A percentile compares a stretch with the other conserved stretches of the same genome.
Evolutionary conservation across 208 protist species (phyloP).

Genomic region (Trypanosoma platydactyli): DNA sequence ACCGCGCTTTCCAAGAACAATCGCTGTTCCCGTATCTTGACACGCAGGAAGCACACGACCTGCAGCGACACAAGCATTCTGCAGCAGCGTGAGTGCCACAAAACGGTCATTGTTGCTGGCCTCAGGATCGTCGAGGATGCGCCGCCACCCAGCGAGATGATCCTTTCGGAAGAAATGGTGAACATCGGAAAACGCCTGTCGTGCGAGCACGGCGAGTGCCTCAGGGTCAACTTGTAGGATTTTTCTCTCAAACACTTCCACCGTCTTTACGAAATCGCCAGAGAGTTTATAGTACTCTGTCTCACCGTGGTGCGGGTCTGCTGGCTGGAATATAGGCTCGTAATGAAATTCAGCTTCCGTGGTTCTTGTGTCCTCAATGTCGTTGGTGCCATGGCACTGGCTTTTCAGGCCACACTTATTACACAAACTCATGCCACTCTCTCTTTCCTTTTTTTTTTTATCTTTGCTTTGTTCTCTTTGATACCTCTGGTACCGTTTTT

Average conservation of each 20-base stretch:
- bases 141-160: conserved; percentile 93
- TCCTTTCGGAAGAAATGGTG: conserved; percentile 94
- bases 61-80: conserved; percentile 96
- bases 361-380: conserved; percentile 71
- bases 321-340: conserved; percentile 83
- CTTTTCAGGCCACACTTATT: conserved; percentile 74
- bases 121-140: conserved; percentile 95
- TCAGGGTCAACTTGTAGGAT: conserved; percentile 91
- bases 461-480: conserved; percentile 30
- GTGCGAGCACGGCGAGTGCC: conserved; percentile 86
- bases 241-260: conserved; percentile 68
- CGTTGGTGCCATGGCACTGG: conserved; percentile 41
- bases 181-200: conserved; percentile 92
- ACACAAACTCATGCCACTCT: conserved; percentile 42
- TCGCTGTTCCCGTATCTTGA: conserved; percentile 98
- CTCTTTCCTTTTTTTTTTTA: conserved; percentile 17
- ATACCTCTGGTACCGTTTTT: background rate
- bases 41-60: conserved; percentile 90
- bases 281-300: conserved; percentile 85
- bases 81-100: conserved; percentile 95
- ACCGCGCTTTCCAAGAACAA: conserved; percentile 96
- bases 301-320: conserved; percentile 74
- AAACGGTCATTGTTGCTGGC: conserved; percentile 96
- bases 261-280: conserved; percentile 74
- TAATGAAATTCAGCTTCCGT: conserved; percentile 67